These are phyloP conservation scores for Termitomyces sp. DNA, from an alignment of 768 basidiomycete species.

Conservation along the genomic window DNA sequence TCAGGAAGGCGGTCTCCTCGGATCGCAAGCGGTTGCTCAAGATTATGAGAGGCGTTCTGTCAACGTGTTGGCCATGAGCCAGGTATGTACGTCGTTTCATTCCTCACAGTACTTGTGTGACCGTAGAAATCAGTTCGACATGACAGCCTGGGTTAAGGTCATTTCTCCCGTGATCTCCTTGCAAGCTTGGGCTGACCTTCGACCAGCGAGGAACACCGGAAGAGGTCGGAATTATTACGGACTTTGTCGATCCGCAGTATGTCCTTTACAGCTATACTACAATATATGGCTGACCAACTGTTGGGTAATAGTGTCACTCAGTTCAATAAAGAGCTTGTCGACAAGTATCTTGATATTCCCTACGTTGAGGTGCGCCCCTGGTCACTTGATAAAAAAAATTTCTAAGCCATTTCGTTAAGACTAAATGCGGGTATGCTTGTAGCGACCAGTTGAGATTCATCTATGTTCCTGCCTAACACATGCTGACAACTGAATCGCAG, in stretches of 20 bases:
- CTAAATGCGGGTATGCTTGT: slow-evolving; percentile 91
- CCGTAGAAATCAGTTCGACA: slow-evolving; percentile 59
- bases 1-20: slow-evolving; percentile 82
- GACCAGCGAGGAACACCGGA: slow-evolving; percentile 59
- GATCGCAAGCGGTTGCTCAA: slow-evolving; percentile 84
- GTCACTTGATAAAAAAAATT: neutral
- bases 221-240: slow-evolving; percentile 80
- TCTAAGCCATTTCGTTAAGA: slow-evolving; percentile 33
- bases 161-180: slow-evolving; percentile 18
- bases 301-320: slow-evolving; percentile 56
- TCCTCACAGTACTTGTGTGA: slow-evolving; percentile 11
- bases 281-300: slow-evolving; percentile 5
- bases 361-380: slow-evolving; percentile 47
- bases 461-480: slow-evolving; percentile 22
- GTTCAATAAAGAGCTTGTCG: slow-evolving; percentile 74
- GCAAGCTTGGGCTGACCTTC: slow-evolving; percentile 9
- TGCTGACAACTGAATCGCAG: slow-evolving; percentile 25
- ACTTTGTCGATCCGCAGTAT: slow-evolving; percentile 67
- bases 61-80: slow-evolving; percentile 79
- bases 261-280: slow-evolving; percentile 14
- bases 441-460: slow-evolving; percentile 70
- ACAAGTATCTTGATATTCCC: slow-evolving; percentile 78
- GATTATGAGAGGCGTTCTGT: slow-evolving; percentile 58
- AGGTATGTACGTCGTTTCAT: slow-evolving; percentile 37
- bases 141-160: slow-evolving; percentile 94